Evolutionary conservation across 768 basidiomycete genomes (phyloP).

Genomic region (Dentipellis fragilis): DNA sequence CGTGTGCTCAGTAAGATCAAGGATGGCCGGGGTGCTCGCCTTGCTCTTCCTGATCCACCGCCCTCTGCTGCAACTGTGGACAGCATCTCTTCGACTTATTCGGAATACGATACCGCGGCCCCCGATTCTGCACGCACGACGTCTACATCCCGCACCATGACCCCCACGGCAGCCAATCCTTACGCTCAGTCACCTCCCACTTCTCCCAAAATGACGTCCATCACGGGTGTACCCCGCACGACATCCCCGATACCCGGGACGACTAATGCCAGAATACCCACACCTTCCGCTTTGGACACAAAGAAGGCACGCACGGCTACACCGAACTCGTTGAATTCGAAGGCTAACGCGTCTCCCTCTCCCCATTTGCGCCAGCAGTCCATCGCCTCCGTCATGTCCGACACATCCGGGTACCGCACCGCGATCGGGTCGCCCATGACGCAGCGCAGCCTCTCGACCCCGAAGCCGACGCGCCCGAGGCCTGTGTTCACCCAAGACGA

Average conservation of each 20-base stretch:
- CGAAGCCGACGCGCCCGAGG: constrained; percentile 28
- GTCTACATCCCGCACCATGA: constrained; percentile 14
- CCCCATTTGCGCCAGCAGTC: constrained; percentile 10
- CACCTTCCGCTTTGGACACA: constrained; percentile 14
- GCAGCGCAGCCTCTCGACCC: constrained; percentile 18
- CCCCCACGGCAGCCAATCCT: constrained; percentile 4
- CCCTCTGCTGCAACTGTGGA: constrained; percentile 16
- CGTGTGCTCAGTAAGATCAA: constrained; percentile 70
- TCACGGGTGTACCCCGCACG: constrained; percentile 13
- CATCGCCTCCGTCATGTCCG: constrained; percentile 8
- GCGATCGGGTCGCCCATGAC: constrained; percentile 11
- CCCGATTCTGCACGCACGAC: background rate
- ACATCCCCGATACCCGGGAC: constrained; percentile 20
- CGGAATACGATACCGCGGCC: constrained; percentile 31
- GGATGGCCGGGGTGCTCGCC: constrained; percentile 37
- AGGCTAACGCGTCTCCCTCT: constrained; percentile 1
- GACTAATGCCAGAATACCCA: constrained; percentile 20
- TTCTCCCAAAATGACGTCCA: constrained; percentile 7
- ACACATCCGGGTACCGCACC: constrained; percentile 14
- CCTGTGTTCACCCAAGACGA: constrained; percentile 62
- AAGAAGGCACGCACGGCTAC: constrained; percentile 5
- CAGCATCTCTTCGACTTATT: constrained; percentile 44
- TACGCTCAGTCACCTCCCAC: constrained; percentile 6
- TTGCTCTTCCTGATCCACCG: constrained; percentile 12
- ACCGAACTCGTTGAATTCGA: constrained; percentile 6